phyloP scores from a whole-genome alignment of 805 yeast species.

The Tetrapisispora fleetii region DNA sequence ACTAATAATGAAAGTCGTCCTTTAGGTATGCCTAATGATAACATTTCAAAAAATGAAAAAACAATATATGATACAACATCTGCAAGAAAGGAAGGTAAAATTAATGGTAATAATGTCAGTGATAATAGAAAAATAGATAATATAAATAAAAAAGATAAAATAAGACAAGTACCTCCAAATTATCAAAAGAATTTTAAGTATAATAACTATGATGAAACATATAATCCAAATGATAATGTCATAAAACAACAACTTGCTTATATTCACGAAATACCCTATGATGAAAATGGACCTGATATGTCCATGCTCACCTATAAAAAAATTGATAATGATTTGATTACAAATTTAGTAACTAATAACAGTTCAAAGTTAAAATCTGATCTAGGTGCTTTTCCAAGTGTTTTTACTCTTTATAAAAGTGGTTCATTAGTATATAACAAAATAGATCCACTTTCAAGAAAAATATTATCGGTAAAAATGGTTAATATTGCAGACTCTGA shows the following conservation, averaged over 20 bases:
- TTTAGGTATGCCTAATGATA: too few species aligned
- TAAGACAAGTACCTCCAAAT: not conserved
- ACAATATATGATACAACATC: not conserved
- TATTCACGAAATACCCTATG: conserved; percentile 22
- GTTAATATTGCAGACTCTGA: conserved; percentile 33
- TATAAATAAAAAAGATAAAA: not conserved
- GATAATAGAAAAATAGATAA: not conserved
- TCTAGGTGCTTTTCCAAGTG: conserved; percentile 5
- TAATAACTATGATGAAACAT: too few species aligned
- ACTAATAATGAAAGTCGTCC: not conserved
- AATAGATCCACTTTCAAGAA: not conserved
- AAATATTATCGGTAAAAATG: conserved; percentile 5
- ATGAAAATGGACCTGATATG: conserved; percentile 19
- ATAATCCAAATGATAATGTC: conserved; percentile 1
- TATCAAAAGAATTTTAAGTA: too few species aligned
- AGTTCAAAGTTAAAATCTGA: conserved; percentile 6
- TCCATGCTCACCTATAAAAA: conserved; percentile 14
- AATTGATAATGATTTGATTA: conserved; percentile 21
- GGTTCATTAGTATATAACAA: conserved; percentile 15
- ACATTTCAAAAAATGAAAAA: not conserved
- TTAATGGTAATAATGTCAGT: not conserved
- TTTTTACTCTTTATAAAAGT: conserved; percentile 13
- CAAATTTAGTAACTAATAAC: conserved; percentile 13
- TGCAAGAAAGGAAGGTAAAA: not conserved
- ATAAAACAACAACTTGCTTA: conserved; percentile 22